phyloP scores from a whole-genome alignment of 495 filamentous ascomycete species.

The Podospora sp. region DNA sequence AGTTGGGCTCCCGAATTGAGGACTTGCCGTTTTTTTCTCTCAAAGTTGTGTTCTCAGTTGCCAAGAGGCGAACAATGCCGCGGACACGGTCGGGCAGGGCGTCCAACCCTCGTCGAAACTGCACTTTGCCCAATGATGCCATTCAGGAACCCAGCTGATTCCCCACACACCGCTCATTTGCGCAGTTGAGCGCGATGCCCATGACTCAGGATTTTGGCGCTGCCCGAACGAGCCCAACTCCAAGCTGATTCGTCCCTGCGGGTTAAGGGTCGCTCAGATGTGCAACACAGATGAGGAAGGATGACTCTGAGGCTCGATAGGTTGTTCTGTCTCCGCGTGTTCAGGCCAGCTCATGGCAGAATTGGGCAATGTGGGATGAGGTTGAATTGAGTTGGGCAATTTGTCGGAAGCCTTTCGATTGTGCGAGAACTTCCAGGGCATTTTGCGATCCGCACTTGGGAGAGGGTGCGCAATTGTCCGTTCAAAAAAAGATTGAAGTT shows the following conservation, averaged over 20 bases:
- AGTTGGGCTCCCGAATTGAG: constrained; percentile 4
- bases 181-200: neutral
- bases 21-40: neutral
- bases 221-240: constrained; percentile 14
- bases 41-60: neutral
- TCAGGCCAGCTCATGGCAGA: neutral
- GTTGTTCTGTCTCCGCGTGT: neutral
- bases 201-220: constrained; percentile 13
- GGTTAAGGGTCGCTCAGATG: constrained; percentile 4
- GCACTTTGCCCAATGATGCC: constrained; percentile 15
- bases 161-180: neutral
- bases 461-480: neutral
- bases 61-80: neutral
- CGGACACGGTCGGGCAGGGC: neutral
- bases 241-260: constrained; percentile 3
- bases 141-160: neutral
- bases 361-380: neutral
- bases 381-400: neutral
- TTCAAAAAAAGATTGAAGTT: neutral
- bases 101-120: constrained; percentile 1
- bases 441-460: neutral
- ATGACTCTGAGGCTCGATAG: neutral
- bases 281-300: neutral
- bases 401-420: neutral
- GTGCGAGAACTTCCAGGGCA: neutral